Conservation (phyloP, 257 asterid genomes). For the Voacanga thouarsii region DNA sequence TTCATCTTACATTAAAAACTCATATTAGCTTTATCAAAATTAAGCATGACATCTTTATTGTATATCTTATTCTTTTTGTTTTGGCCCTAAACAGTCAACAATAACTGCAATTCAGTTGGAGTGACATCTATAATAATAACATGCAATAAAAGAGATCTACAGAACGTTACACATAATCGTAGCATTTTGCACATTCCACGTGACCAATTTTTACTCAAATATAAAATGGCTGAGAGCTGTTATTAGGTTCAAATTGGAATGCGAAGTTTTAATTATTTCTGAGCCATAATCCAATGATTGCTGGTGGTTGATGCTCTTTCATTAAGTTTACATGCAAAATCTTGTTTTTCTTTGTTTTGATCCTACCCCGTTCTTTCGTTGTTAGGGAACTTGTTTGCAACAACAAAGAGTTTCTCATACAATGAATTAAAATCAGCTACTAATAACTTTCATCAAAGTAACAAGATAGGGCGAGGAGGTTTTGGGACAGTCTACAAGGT, state of each 20-base stretch:
- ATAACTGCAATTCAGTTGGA: not conserved
- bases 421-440: slow-evolving; percentile 63
- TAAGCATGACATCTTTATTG: not conserved
- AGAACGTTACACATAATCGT: not conserved
- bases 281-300: not conserved
- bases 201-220: not conserved
- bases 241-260: not conserved
- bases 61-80: not conserved
- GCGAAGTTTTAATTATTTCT: not conserved
- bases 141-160: not conserved
- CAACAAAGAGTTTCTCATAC: slow-evolving; percentile 58
- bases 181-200: not conserved
- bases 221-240: not conserved
- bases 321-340: not conserved
- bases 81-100: not conserved
- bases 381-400: slow-evolving; percentile 43
- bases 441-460: slow-evolving; percentile 52
- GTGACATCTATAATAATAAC: not conserved
- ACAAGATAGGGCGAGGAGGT: slow-evolving; percentile 90
- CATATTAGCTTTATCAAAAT: not conserved
- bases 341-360: slow-evolving; percentile 18
- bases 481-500: slow-evolving; percentile 94
- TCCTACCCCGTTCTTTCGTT: slow-evolving; percentile 19
- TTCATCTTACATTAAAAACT: too few species aligned
- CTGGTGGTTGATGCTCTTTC: not conserved